A percentile compares a stretch with the other conserved stretches of the same genome.
Evolutionary conservation across 441 rosid species (phyloP).

Genomic region (Metrosideros polymorpha): DNA sequence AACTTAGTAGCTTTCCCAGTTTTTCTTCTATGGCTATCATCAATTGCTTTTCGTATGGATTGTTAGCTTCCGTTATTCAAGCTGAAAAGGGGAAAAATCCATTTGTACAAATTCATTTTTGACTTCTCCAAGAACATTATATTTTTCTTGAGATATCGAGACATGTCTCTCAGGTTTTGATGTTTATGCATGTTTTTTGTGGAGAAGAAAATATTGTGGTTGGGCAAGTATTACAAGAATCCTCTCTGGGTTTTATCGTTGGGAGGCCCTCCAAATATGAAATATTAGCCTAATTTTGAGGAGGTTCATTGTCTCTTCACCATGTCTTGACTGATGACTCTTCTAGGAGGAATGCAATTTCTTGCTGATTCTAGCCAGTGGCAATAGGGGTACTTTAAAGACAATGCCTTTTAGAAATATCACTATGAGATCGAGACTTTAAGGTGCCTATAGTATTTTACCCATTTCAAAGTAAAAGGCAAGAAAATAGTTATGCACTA

Average conservation of each 20-base stretch:
- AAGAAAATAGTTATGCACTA: neutral
- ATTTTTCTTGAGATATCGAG: neutral
- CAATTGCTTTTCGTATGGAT: neutral
- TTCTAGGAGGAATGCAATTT: neutral
- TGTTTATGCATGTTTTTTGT: neutral
- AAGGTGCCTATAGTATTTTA: neutral
- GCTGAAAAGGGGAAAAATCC: neutral
- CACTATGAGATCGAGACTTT: neutral
- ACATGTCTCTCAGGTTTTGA: neutral
- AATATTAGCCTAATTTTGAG: neutral
- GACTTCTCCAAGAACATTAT: neutral
- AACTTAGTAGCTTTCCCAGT: neutral
- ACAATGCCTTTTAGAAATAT: neutral
- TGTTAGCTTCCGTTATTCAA: neutral
- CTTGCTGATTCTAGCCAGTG: neutral
- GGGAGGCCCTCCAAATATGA: neutral
- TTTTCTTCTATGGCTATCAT: neutral
- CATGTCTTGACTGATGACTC: neutral
- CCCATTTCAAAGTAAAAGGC: neutral
- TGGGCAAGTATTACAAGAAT: neutral
- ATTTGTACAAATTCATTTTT: neutral
- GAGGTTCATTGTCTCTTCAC: neutral
- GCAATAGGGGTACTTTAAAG: neutral
- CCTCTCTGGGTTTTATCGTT: neutral
- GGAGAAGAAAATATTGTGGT: neutral